Percentiles rank a stretch among this genome's conserved stretches.
These are phyloP conservation scores for Baeospora myosura DNA, from an alignment of 1,284 basidiomycete genomes.

Conservation along the genomic window DNA sequence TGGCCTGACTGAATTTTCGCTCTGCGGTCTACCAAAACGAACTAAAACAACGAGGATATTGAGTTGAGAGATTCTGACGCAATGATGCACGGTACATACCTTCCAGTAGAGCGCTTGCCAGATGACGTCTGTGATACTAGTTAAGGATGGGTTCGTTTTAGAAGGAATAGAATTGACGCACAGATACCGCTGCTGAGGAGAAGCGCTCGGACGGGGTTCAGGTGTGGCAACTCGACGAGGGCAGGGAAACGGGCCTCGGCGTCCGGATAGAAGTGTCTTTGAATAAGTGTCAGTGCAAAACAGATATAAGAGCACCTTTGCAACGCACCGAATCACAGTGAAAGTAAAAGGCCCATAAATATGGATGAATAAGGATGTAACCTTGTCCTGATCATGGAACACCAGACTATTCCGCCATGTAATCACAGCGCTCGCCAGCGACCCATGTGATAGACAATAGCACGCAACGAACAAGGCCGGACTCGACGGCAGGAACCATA, in stretches of 20 bases:
- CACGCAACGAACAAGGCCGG: slow-evolving; percentile 76
- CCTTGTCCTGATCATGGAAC: slow-evolving; percentile 91
- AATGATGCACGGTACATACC: no score
- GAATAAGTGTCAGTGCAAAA: slow-evolving; percentile 10
- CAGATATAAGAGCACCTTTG: slow-evolving; percentile 3
- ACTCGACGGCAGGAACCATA: slow-evolving; percentile 77
- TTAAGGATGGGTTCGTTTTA: slow-evolving; percentile 12
- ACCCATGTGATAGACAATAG: slow-evolving; percentile 83
- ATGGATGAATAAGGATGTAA: slow-evolving; percentile 87
- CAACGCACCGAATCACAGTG: slow-evolving; percentile 74
- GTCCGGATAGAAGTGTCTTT: slow-evolving; percentile 77
- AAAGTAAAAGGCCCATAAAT: slow-evolving; percentile 84
- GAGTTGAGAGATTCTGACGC: no score
- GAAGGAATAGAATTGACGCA: slow-evolving; percentile 28
- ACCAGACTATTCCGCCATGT: slow-evolving; percentile 97
- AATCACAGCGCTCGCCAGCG: slow-evolving; percentile 87
- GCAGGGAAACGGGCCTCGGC: slow-evolving; percentile 78
- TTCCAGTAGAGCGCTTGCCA: slow-evolving; percentile 88
- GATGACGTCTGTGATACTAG: slow-evolving; percentile 53
- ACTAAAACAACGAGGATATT: slow-evolving; percentile 31
- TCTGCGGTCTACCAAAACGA: slow-evolving; percentile 77
- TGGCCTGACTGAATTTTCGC: slow-evolving; percentile 84
- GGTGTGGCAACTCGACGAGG: slow-evolving; percentile 51
- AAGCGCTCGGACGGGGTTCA: slow-evolving; percentile 58
- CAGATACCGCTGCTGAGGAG: slow-evolving; percentile 68